These are phyloP conservation scores for Hypoxylon lenormandii DNA, from an alignment of 495 filamentous ascomycete species.

Conservation along the genomic window DNA sequence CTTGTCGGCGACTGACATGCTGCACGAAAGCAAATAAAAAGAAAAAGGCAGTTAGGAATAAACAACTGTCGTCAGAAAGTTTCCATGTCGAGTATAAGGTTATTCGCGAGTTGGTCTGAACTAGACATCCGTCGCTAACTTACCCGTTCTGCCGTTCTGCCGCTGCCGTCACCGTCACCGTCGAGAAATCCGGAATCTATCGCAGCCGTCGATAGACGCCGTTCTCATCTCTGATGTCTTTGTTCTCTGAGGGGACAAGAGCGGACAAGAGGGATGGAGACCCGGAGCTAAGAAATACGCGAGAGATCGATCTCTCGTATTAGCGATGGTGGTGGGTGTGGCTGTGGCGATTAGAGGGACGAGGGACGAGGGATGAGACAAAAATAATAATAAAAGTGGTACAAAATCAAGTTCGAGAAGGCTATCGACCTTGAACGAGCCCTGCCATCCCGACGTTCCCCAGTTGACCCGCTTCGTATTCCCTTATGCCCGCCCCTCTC, in stretches of 20 bases:
- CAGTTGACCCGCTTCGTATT: slow-evolving; percentile 47
- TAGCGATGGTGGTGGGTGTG: slow-evolving; percentile 32
- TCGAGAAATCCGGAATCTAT: not conserved
- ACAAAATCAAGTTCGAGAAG: slow-evolving; percentile 39
- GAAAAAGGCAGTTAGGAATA: slow-evolving; percentile 23
- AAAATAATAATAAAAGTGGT: slow-evolving; percentile 44
- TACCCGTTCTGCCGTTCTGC: slow-evolving; percentile 16
- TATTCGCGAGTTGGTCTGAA: slow-evolving; percentile 38
- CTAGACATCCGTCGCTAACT: slow-evolving; percentile 13
- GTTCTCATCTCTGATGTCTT: too few relatives aligned
- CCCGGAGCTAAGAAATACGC: slow-evolving; percentile 1
- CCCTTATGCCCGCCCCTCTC: slow-evolving; percentile 20
- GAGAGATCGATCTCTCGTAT: slow-evolving; percentile 38
- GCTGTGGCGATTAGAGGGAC: slow-evolving; percentile 30
- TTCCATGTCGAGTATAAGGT: slow-evolving; percentile 37
- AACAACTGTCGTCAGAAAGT: slow-evolving; percentile 33
- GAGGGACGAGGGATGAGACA: slow-evolving; percentile 23
- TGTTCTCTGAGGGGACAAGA: not conserved
- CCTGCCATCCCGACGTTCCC: slow-evolving; percentile 12
- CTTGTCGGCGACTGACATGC: slow-evolving; percentile 37
- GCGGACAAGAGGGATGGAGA: too few relatives aligned
- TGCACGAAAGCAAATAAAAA: slow-evolving; percentile 9
- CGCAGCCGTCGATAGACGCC: not conserved
- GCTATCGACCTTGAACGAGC: slow-evolving; percentile 37
- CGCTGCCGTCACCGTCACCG: slow-evolving; percentile 9